Base-by-base conservation (phyloP, 108 stramenopile genomes). In the Fistulifera pelliculosa region DNA sequence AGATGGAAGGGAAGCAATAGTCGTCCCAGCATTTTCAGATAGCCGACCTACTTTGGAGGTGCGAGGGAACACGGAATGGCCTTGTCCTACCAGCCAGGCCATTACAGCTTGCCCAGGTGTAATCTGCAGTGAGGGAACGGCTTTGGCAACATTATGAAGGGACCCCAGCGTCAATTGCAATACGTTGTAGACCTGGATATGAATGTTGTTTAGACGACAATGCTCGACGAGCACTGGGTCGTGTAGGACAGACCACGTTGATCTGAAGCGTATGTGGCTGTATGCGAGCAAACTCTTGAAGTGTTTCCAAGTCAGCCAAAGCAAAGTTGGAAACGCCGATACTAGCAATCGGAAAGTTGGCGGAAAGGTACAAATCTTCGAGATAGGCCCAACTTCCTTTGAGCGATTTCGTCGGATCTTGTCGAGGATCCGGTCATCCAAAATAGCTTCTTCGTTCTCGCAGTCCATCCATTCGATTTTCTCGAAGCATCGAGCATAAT, bases 251-350 rank as follows among this genome's bases (percentile, higher is more conserved):
- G 52, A 43, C 91, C 91, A 93, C 5, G 61, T 87, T 85, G 16
- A 69, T 70, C 62, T 93, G 84, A 28, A 80, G 42, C 0, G 89
- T 49, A 39, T 85, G 80, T 0, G 91, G 91, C 24, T 48, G 21
- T 15, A 88, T 38, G 18, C 35, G 48, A 13, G 79, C 64, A 27
- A 62, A 27, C 27, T 56, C 53, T 19, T 56, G 28, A 19, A 93
- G 50, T n/a, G 52, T 66, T 38, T 69, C 72, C 45, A 89, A 45
- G 45, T 93, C 91, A 8, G 81, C 62, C n/a, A 75, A n/a, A 10
- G 79, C 71, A 58, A 93, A 93, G 60, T 93, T 93, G 47, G 85
- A 85, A 22, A 93, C 80, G 3, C 91, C 91, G 41, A 93, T 93
- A 48, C 81, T 81, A 14, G 68, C 74, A 27, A 93, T 71, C 14